Conservation (phyloP, 495 filamentous ascomycete species). For the Penicillium arizonense region DNA sequence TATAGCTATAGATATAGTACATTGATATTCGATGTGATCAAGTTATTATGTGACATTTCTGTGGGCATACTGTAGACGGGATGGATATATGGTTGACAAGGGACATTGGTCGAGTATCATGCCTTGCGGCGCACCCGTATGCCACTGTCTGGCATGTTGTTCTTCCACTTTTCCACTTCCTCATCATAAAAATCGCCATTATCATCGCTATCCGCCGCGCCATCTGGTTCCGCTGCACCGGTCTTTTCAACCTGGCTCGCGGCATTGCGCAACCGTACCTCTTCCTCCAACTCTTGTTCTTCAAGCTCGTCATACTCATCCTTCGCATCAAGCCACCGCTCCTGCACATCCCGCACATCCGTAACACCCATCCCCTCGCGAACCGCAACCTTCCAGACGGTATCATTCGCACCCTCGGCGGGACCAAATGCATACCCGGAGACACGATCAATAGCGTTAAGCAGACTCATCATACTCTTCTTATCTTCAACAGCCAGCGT, state of each 20-base stretch:
- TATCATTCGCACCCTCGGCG: slow-evolving; percentile 89
- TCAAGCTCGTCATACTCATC: slow-evolving; percentile 86
- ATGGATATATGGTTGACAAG: not conserved
- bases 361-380: slow-evolving; percentile 76
- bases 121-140: slow-evolving; percentile 46
- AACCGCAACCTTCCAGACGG: slow-evolving; percentile 91
- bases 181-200: slow-evolving; percentile 34
- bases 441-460: slow-evolving; percentile 84
- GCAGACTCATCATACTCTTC: slow-evolving; percentile 87
- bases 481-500: slow-evolving; percentile 95
- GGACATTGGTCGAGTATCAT: slow-evolving; percentile 11
- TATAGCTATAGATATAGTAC: slow-evolving; percentile 3
- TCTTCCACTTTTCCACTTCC: slow-evolving; percentile 33
- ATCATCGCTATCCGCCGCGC: slow-evolving; percentile 6
- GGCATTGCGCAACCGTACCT: slow-evolving; percentile 41
- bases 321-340: slow-evolving; percentile 88
- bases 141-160: slow-evolving; percentile 41
- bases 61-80: not conserved
- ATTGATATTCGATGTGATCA: not conserved
- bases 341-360: slow-evolving; percentile 86
- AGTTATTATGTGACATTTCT: not conserved
- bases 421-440: slow-evolving; percentile 91
- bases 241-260: slow-evolving; percentile 17
- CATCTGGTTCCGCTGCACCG: slow-evolving; percentile 2
- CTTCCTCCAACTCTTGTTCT: slow-evolving; percentile 65